These are phyloP conservation scores for Chaetomiaceae sp. DNA, from an alignment of 2,329 filamentous ascomycete genomes.

Conservation along the genomic window DNA sequence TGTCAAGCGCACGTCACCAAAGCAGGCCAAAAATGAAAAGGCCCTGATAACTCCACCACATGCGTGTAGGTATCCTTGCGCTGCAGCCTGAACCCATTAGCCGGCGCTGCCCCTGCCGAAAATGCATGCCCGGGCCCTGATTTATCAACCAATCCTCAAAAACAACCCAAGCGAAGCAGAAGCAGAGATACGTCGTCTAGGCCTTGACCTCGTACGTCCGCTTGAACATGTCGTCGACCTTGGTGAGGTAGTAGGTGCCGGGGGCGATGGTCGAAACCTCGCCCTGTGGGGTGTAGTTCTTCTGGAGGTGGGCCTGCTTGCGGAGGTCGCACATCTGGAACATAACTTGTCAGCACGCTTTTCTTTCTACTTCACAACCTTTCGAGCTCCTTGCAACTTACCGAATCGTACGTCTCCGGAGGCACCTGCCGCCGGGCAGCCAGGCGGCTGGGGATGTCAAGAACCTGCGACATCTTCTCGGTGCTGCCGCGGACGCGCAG, in stretches of 20 bases:
- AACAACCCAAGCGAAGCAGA: background rate
- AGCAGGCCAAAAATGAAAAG: background rate
- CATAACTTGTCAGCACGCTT: slow-evolving; percentile 7
- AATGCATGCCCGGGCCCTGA: background rate
- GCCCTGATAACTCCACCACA: slow-evolving; percentile 1
- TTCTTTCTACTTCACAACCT: background rate
- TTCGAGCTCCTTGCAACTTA: slow-evolving; percentile 40
- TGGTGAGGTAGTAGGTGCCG: slow-evolving; percentile 73
- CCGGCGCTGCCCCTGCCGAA: background rate
- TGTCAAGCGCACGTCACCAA: background rate
- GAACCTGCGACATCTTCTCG: slow-evolving; percentile 59
- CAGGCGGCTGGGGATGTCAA: slow-evolving; percentile 67
- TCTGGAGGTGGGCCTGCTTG: slow-evolving; percentile 79
- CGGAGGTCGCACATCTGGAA: slow-evolving; percentile 67
- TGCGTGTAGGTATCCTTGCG: slow-evolving; percentile 1
- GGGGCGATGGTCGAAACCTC: slow-evolving; percentile 60
- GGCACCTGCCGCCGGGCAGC: slow-evolving; percentile 61
- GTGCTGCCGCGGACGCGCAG: slow-evolving; percentile 70
- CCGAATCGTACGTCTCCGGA: slow-evolving; percentile 69
- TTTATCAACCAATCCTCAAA: background rate
- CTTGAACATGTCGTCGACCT: slow-evolving; percentile 83
- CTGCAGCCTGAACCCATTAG: background rate
- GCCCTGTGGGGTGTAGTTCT: slow-evolving; percentile 68
- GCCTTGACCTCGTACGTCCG: slow-evolving; percentile 72
- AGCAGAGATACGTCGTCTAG: slow-evolving; percentile 45